Percentiles rank a stretch among this genome's conserved stretches.
Conservation (phyloP, 2,329 filamentous ascomycete species). For the Akanthomyces uredinophilus region DNA sequence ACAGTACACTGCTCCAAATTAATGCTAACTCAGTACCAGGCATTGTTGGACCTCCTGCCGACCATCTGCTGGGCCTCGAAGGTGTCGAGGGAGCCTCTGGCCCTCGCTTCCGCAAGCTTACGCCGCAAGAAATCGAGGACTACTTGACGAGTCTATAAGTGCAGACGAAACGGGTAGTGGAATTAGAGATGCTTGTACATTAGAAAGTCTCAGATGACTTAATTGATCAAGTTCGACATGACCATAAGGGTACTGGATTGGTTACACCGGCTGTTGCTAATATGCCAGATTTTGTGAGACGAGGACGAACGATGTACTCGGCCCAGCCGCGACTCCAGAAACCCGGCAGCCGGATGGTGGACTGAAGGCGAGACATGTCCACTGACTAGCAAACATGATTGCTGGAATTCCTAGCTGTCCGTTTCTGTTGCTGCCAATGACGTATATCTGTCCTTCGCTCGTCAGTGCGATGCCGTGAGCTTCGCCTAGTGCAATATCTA, state of each 20-base stretch:
- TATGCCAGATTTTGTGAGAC: background rate
- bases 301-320: conserved; percentile 1
- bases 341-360: conserved; percentile 25
- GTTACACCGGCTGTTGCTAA: conserved; percentile 3
- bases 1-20: background rate
- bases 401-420: conserved; percentile 52
- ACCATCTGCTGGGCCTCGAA: conserved; percentile 87
- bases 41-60: conserved; percentile 89
- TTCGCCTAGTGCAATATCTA: conserved; percentile 54
- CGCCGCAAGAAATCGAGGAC: conserved; percentile 97
- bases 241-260: conserved; percentile 12
- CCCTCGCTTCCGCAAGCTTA: conserved; percentile 89
- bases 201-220: conserved; percentile 40
- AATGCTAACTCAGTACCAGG: conserved; percentile 46
- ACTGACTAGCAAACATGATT: conserved; percentile 22
- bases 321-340: conserved; percentile 43
- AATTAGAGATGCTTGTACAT: conserved; percentile 37
- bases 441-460: conserved; percentile 44
- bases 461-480: conserved; percentile 54
- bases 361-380: conserved; percentile 32
- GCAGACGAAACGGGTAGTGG: conserved; percentile 10
- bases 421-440: conserved; percentile 51
- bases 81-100: conserved; percentile 80
- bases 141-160: conserved; percentile 95
- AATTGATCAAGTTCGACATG: conserved; percentile 26